phyloP scores from a whole-genome alignment of 179 eudicot species.

The Spergularia azorica region DNA sequence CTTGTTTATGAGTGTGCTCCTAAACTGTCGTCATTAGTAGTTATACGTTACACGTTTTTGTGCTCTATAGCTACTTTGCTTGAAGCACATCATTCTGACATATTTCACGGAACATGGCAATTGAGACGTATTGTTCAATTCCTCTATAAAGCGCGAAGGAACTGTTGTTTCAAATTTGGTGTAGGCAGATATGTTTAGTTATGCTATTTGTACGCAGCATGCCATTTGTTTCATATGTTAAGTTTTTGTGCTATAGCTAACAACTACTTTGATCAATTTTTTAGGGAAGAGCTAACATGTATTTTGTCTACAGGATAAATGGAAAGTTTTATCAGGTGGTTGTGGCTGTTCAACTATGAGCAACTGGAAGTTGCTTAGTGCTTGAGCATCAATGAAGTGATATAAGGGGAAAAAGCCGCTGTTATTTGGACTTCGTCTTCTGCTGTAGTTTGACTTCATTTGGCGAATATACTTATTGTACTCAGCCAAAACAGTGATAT shows the following conservation, averaged over 20 bases:
- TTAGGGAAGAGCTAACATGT: not conserved
- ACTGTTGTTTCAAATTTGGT: not conserved
- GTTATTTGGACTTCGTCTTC: constrained; percentile 16
- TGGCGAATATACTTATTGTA: constrained; percentile 39
- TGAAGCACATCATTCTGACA: constrained; percentile 9
- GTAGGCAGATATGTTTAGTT: not conserved
- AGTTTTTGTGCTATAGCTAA: constrained; percentile 4
- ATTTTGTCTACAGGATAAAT: constrained; percentile 44
- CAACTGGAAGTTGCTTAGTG: constrained; percentile 23
- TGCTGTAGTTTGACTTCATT: constrained; percentile 22
- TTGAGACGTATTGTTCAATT: not conserved
- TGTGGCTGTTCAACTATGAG: constrained; percentile 37
- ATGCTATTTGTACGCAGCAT: not conserved
- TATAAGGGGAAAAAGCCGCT: constrained; percentile 3
- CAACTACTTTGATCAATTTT: not conserved
- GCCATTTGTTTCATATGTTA: not conserved
- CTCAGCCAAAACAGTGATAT: constrained; percentile 16
- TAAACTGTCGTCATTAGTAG: not conserved
- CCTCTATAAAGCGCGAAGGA: not conserved
- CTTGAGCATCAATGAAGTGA: constrained; percentile 20
- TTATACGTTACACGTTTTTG: not conserved
- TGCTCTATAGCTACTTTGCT: not conserved
- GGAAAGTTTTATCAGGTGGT: constrained; percentile 34
- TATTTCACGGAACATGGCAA: not conserved
- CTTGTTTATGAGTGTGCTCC: not conserved